phyloP scores from a whole-genome alignment of 2,329 filamentous ascomycete genomes.

The Xylariaceae sp. region DNA sequence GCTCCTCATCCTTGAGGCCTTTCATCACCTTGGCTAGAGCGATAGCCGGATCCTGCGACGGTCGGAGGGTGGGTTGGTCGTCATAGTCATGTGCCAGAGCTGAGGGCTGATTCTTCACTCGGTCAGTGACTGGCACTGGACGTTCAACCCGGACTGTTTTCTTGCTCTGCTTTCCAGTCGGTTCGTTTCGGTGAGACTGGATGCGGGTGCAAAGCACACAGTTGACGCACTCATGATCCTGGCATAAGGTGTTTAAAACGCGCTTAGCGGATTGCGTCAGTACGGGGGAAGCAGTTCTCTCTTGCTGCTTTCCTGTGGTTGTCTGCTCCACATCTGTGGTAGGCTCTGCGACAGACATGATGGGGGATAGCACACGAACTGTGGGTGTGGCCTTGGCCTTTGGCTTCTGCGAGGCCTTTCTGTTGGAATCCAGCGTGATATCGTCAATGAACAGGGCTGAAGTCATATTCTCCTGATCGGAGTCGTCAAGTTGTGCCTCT shows the following conservation, averaged over 20 bases:
- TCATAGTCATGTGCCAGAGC: constrained; percentile 35
- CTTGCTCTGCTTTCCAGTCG: constrained; percentile 41
- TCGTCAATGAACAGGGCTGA: constrained; percentile 56
- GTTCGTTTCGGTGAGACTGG: constrained; percentile 33
- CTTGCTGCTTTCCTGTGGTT: constrained; percentile 32
- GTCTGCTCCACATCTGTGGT: constrained; percentile 32
- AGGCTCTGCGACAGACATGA: constrained; percentile 17
- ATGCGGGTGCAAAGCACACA: constrained; percentile 55
- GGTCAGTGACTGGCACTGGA: constrained; percentile 62
- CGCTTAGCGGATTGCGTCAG: constrained; percentile 49
- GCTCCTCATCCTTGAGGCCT: constrained; percentile 71
- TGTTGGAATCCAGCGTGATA: constrained; percentile 47
- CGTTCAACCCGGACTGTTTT: constrained; percentile 56
- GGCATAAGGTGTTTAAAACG: constrained; percentile 48
- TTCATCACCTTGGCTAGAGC: constrained; percentile 83
- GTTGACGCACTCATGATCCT: constrained; percentile 49
- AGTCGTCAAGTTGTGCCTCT: constrained; percentile 30
- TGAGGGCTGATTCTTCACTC: constrained; percentile 41
- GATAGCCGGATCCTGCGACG: constrained; percentile 62
- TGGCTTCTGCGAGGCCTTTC: constrained; percentile 34
- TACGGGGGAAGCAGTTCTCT: background rate
- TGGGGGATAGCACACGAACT: constrained; percentile 16
- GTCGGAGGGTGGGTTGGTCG: constrained; percentile 56
- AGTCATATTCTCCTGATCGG: constrained; percentile 48
- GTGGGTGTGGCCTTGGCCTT: constrained; percentile 15